A percentile compares a stretch with the other conserved stretches of the same genome.
These are phyloP conservation scores for Peribolospora baueri DNA, from an alignment of 768 basidiomycete species.

Conservation along the genomic window DNA sequence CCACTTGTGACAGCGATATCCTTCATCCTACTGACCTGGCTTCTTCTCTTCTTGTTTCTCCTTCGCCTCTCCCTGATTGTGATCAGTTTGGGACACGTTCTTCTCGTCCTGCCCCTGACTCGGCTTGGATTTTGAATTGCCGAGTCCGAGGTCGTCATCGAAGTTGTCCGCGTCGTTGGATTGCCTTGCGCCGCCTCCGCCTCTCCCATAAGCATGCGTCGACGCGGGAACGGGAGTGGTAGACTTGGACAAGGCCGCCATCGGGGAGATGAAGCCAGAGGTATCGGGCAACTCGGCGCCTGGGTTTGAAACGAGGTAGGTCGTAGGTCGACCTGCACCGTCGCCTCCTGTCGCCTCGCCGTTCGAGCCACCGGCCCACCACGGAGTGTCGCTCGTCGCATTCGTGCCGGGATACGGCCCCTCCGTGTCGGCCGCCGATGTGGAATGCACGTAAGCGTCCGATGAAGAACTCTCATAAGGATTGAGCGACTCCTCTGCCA, in stretches of 20 bases:
- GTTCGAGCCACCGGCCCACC: no score
- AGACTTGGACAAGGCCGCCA: constrained; percentile 32
- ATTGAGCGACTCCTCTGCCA: no score
- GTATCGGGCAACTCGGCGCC: constrained; percentile 11
- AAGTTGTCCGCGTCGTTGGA: constrained; percentile 23
- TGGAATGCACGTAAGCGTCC: no score
- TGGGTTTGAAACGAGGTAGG: no score
- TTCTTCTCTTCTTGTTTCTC: constrained; percentile 16
- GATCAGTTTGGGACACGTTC: constrained; percentile 8
- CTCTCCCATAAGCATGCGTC: neutral
- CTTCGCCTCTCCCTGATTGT: constrained; percentile 11
- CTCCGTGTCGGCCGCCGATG: no score
- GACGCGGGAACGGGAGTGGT: constrained; percentile 17
- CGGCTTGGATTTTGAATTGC: constrained; percentile 35
- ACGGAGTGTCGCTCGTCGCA: no score
- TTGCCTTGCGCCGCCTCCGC: constrained; percentile 3
- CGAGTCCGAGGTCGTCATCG: constrained; percentile 73
- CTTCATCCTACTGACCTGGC: no score
- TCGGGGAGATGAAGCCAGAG: constrained; percentile 55
- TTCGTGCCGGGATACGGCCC: no score
- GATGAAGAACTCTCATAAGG: no score
- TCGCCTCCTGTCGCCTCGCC: no score
- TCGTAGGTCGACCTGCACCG: no score
- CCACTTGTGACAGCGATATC: no score
- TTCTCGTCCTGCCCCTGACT: constrained; percentile 11